A percentile compares a stretch with the other conserved stretches of the same genome.
These are phyloP conservation scores for Orbilia quercus DNA, from an alignment of 2,329 filamentous ascomycete species.

Conservation along the genomic window DNA sequence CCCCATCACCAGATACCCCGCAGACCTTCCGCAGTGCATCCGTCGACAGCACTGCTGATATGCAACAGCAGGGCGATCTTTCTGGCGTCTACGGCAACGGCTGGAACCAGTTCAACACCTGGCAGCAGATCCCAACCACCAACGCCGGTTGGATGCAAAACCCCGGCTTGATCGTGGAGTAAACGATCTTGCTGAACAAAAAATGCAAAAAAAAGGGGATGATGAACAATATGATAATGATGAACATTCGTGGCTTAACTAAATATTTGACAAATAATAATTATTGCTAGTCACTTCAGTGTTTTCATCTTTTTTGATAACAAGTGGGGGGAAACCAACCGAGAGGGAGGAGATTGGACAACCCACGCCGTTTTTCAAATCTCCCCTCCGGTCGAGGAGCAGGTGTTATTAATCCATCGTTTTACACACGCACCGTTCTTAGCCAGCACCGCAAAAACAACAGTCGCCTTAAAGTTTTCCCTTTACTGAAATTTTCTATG, in stretches of 20 bases:
- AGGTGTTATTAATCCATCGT: conserved; percentile 41
- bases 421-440: conserved; percentile 39
- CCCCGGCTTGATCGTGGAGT: conserved; percentile 49
- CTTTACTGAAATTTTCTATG: conserved; percentile 3
- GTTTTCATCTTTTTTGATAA: conserved; percentile 32
- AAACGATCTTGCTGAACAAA: background rate
- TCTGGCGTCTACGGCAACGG: conserved; percentile 41
- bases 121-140: conserved; percentile 52
- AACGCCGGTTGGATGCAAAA: conserved; percentile 39
- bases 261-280: conserved; percentile 50
- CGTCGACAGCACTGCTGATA: conserved; percentile 53
- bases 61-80: conserved; percentile 54
- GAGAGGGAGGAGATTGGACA: conserved; percentile 5
- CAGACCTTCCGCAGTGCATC: conserved; percentile 55
- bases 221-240: conserved; percentile 23
- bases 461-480: conserved; percentile 39
- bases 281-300: conserved; percentile 57
- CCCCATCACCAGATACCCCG: conserved; percentile 44
- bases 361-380: conserved; percentile 21
- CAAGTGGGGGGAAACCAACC: conserved; percentile 26
- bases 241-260: conserved; percentile 57
- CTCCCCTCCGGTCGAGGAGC: conserved; percentile 54
- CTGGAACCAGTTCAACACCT: conserved; percentile 56
- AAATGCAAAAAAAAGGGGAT: conserved; percentile 5
- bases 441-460: conserved; percentile 36